These are phyloP conservation scores for Coemansia sp. DNA, from an alignment of 192 early-diverging fungal species.

Conservation along the genomic window DNA sequence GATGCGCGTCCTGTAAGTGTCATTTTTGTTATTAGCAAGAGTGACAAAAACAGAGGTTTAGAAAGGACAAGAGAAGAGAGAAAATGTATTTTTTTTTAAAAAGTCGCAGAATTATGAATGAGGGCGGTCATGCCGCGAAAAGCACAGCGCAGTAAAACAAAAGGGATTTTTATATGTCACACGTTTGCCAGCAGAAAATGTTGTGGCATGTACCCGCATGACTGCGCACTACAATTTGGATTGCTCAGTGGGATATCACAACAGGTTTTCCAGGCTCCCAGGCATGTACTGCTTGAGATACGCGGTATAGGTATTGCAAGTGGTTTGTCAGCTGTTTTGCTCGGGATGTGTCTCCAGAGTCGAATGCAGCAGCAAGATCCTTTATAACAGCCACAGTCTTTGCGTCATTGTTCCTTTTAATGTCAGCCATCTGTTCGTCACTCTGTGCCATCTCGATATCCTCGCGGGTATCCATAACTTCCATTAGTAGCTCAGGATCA, in stretches of 20 bases:
- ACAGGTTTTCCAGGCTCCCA: slow-evolving; percentile 38
- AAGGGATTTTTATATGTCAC: not conserved
- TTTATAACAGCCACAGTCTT: slow-evolving; percentile 21
- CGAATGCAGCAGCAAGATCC: slow-evolving; percentile 58
- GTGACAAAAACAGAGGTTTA: too few relatives aligned
- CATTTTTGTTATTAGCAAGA: not conserved
- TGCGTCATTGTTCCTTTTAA: slow-evolving; percentile 65
- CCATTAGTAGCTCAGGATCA: slow-evolving; percentile 75
- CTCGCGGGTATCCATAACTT: slow-evolving; percentile 78
- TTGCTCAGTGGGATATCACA: slow-evolving; percentile 11
- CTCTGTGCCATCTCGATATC: slow-evolving; percentile 65
- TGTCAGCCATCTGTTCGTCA: slow-evolving; percentile 60
- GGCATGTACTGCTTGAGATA: slow-evolving; percentile 31
- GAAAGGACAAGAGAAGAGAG: too few relatives aligned
- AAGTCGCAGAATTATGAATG: not conserved
- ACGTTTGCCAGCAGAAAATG: too few relatives aligned
- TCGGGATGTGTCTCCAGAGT: slow-evolving; percentile 41
- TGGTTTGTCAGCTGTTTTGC: slow-evolving; percentile 67
- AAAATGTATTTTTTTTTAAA: too few relatives aligned
- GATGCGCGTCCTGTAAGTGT: slow-evolving; percentile 1
- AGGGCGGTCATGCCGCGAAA: not conserved
- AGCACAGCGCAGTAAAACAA: not conserved
- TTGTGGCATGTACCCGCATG: too few relatives aligned
- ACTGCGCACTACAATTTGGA: too few relatives aligned
- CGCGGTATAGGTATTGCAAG: slow-evolving; percentile 63